Conservation (phyloP, 1,284 basidiomycete species). For the Flammula alnicola region DNA sequence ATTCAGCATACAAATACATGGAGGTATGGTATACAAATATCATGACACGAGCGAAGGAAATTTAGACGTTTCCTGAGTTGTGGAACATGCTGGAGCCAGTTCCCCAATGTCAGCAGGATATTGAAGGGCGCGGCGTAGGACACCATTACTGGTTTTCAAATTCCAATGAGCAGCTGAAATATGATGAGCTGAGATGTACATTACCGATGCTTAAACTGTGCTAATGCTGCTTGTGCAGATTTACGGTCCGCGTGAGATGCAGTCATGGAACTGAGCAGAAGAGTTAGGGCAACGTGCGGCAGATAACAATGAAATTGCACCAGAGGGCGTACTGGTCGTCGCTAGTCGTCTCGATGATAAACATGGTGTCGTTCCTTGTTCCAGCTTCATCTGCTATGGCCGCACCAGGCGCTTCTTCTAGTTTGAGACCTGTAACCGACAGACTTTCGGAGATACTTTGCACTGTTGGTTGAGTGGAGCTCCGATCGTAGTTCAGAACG, state of each 20-base stretch:
- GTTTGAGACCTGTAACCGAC: conserved; percentile 61
- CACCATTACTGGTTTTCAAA: conserved; percentile 50
- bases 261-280: conserved; percentile 39
- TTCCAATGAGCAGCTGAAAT: conserved; percentile 12
- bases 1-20: not conserved
- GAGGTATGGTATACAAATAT: not conserved
- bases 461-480: conserved; percentile 43
- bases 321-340: conserved; percentile 48
- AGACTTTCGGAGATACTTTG: conserved; percentile 67
- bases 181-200: conserved; percentile 10
- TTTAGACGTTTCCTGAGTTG: too few relatives aligned
- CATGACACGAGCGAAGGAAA: too few relatives aligned
- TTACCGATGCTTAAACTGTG: conserved; percentile 70
- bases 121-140: conserved; percentile 59
- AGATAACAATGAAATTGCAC: not conserved
- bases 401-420: conserved; percentile 74
- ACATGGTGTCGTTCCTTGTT: conserved; percentile 68
- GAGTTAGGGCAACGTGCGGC: not conserved
- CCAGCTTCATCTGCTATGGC: conserved; percentile 55
- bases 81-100: too few relatives aligned
- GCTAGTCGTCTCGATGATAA: conserved; percentile 67
- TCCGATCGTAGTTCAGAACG: conserved; percentile 65
- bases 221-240: conserved; percentile 52
- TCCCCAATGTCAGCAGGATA: conserved; percentile 40
- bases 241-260: conserved; percentile 48